These are phyloP conservation scores for Balamuthia mandrillaris DNA, from an alignment of 208 protist species.

Conservation along the genomic window DNA sequence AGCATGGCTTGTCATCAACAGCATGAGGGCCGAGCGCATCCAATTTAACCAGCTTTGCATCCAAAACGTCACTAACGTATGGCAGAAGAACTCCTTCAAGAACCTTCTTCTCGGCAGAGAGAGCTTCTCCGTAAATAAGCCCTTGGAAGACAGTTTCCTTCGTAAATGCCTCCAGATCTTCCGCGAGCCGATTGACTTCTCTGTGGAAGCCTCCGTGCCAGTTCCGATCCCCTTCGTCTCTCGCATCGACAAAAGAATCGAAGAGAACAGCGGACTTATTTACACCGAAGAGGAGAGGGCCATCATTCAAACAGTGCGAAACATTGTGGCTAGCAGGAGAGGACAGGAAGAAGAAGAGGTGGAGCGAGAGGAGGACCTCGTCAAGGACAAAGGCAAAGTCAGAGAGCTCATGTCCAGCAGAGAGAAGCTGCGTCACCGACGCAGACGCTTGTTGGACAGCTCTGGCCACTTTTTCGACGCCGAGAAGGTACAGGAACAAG, in stretches of 20 bases:
- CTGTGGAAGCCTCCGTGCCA: conserved; percentile 42
- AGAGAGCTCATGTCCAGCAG: conserved; percentile 61
- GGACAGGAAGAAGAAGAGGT: not conserved
- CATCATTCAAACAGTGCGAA: conserved; percentile 18
- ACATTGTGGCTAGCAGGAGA: conserved; percentile 40
- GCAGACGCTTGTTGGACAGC: conserved; percentile 31
- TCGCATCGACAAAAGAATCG: not conserved
- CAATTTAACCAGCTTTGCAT: conserved; percentile 83
- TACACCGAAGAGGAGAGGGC: conserved; percentile 35
- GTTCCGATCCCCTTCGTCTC: conserved; percentile 26
- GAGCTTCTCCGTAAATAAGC: not conserved
- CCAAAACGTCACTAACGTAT: conserved; percentile 84
- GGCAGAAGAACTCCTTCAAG: conserved; percentile 79
- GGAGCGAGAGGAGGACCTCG: not conserved
- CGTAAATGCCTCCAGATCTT: conserved; percentile 44
- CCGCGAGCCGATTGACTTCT: conserved; percentile 51
- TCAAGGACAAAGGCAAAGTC: not conserved
- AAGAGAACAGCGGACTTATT: conserved; percentile 23
- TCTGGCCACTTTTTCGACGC: conserved; percentile 52
- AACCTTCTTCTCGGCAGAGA: conserved; percentile 55
- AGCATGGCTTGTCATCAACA: conserved; percentile 84
- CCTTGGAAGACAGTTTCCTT: conserved; percentile 16
- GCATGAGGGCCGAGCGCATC: conserved; percentile 75
- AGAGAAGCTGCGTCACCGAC: conserved; percentile 20
- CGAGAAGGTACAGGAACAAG: conserved; percentile 63